Evolutionary conservation across 306 rosid genomes (phyloP), one percentile per base, ranked within the genome.

Genomic region (Vigna nakashimae): DNA sequence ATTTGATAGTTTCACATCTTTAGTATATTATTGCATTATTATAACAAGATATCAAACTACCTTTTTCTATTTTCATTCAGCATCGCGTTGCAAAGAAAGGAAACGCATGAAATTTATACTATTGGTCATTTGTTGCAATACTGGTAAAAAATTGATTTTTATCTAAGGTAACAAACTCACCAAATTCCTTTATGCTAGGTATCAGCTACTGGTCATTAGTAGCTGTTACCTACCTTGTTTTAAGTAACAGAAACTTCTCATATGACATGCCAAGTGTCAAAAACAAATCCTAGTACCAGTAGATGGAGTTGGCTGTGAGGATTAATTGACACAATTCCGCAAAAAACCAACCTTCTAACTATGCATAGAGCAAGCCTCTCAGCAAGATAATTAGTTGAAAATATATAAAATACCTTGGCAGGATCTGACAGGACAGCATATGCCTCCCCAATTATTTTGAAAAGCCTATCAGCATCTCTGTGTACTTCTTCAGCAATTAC

Each of bases 361-460:
- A 74, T 36, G 32, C n/a, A 53, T 9, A 66, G 72, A 80, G 70
- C 70, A 66, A 65, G 58, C 62, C 38, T 74, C 60, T 58, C 17
- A 72, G 32, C 46, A 70, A 62, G 65, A 12, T 28, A 43, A 43
- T 71, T 58, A 66, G 43, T 55, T 59, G 75, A 75, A 75, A 75
- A 58, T 9, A 76, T 42, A 71, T 15, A 77, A 82, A 76, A 83
- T 70, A 93, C 97, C 98, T 93, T 93, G 74, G 85, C 79, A 56
- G 96, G 84, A 74, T 93, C 98, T 38, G 96, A 91, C 75, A 93
- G 86, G 22, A 93, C 85, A 22, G 98, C 93, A 84, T 93, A 93
- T 52, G 98, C 97, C 84, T 93, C 98, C 59, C 91, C 97, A 75
- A 93, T 88, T 76, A 93, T 93, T 88, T 93, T 91, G 82, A 93